Evolutionary conservation across 148 eudicot genomes (phyloP), one percentile per base, ranked within the genome.

Genomic region (Heliosperma pusillum): DNA sequence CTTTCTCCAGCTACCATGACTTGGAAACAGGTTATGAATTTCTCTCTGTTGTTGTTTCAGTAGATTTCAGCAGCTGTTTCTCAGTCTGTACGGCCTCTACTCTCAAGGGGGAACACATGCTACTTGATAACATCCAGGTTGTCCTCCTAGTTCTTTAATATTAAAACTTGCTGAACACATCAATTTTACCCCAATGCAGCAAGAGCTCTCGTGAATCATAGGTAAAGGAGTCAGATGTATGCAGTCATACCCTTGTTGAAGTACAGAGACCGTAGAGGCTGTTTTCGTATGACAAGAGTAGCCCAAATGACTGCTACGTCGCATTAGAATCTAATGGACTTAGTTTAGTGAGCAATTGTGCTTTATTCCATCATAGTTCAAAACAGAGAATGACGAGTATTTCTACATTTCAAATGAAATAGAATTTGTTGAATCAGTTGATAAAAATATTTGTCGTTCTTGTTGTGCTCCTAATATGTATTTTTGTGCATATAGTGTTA

Each of bases 91-190:
- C 88, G 88, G 7, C 90, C 97, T 36, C 40, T 90, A 66, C 75
- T 82, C 64, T 87, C 93, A 42, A 83, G 81, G 75, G 97, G 95
- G 77, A 87, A 74, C 73, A 84, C 90, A 57, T 92, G 97, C 75
- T 92, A 83, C 80, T 80, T 92, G 50, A 79, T 87, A 66, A 77
- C 93, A 66, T 88, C 97, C 76, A 90, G 97, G 97, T 92, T 33
- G 22, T 22, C n/a, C 66, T 80, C 59, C 74, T 47, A 40, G 13
- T 74, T 10, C 76, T 68, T 20, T 55, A 55, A 66, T 1, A 12
- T 45, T 66, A 30, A 10, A 26, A 36, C n/a, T 33, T 66, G 47
- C 3, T 21, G 27, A 58, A 17, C 25, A 58, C 21, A 58, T 36
- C 62, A 58, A 58, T 26, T 20, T 58, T n/a, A 58, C 24, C 62